phyloP scores from a whole-genome alignment of 768 basidiomycete species.

The Trametes punicea region DNA sequence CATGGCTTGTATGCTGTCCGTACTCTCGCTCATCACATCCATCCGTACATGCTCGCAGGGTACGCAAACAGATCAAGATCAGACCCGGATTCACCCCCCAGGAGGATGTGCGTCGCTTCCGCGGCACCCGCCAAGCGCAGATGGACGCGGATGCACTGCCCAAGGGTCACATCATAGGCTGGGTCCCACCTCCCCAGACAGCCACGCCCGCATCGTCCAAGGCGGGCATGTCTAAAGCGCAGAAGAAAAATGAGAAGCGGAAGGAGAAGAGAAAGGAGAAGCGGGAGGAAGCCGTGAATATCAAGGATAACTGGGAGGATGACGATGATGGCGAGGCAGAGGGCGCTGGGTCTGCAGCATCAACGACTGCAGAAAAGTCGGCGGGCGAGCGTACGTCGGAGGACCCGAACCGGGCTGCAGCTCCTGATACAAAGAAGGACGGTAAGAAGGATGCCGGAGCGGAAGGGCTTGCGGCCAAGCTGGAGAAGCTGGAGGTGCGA shows the following conservation, averaged over 20 bases:
- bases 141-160: slow-evolving; percentile 62
- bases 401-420: slow-evolving; percentile 23
- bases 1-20: not conserved
- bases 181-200: slow-evolving; percentile 57
- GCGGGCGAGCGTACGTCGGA: slow-evolving; percentile 27
- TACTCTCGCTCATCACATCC: not conserved
- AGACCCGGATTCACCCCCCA: slow-evolving; percentile 93
- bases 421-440: slow-evolving; percentile 18
- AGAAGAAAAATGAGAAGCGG: slow-evolving; percentile 81
- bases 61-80: slow-evolving; percentile 86
- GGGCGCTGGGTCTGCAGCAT: not conserved
- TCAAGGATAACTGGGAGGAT: slow-evolving; percentile 80
- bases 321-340: slow-evolving; percentile 43
- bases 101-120: slow-evolving; percentile 88
- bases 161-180: slow-evolving; percentile 81
- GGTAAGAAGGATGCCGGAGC: slow-evolving; percentile 26
- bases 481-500: slow-evolving; percentile 59
- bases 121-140: slow-evolving; percentile 71
- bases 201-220: slow-evolving; percentile 31
- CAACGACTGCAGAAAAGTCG: not conserved
- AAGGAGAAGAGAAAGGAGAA: slow-evolving; percentile 60
- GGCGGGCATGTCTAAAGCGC: slow-evolving; percentile 38
- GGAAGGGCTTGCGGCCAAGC: slow-evolving; percentile 42
- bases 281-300: slow-evolving; percentile 48
- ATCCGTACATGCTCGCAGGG: slow-evolving; percentile 38